phyloP scores from a whole-genome alignment of 106 monocot species.

The Dendrobium nobile region DNA sequence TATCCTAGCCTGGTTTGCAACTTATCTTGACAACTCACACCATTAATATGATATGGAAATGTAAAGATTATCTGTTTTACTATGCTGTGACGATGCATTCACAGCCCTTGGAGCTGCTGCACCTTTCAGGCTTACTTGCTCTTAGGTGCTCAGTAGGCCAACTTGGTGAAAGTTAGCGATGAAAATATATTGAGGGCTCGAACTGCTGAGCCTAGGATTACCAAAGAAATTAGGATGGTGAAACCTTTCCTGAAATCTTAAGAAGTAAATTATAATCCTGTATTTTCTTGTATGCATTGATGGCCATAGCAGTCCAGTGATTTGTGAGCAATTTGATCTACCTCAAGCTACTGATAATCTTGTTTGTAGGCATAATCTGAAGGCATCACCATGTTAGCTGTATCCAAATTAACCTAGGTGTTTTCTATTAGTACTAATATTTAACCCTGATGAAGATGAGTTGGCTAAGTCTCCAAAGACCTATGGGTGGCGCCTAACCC shows the following conservation, averaged over 20 bases:
- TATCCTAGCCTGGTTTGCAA: not conserved
- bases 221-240: not conserved
- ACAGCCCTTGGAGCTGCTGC: not conserved
- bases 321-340: not conserved
- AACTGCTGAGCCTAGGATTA: not conserved
- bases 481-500: not conserved
- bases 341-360: not conserved
- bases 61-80: not conserved
- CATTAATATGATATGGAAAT: slow-evolving; percentile 3
- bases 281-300: not conserved
- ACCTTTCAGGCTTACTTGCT: not conserved
- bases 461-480: not conserved
- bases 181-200: not conserved
- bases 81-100: not conserved
- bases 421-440: not conserved
- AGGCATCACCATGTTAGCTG: not conserved
- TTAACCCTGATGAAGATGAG: not conserved
- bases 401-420: not conserved
- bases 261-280: not conserved
- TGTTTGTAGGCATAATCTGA: not conserved
- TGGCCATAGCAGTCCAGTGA: not conserved
- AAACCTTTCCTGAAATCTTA: not conserved
- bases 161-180: not conserved
- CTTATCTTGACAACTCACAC: not conserved
- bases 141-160: not conserved